Percentiles rank a stretch among this genome's conserved stretches.
Conservation (phyloP, 805 yeast species). For the Candida peoriensis region DNA sequence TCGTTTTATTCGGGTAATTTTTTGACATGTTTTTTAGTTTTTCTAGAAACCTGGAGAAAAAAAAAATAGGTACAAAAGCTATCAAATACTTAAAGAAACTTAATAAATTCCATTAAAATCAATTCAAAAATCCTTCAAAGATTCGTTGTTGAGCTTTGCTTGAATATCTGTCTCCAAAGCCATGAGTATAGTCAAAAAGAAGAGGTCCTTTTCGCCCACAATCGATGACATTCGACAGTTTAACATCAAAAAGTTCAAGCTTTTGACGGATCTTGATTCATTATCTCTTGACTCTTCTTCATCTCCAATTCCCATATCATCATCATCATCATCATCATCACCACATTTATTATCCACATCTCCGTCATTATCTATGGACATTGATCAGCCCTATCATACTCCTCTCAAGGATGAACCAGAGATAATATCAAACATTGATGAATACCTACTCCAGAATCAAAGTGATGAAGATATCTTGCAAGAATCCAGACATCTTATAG, state of each 20-base stretch:
- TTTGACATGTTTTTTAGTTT: slow-evolving; percentile 1
- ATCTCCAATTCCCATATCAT: background rate
- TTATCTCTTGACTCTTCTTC: too few relatives aligned
- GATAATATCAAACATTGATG: slow-evolving; percentile 16
- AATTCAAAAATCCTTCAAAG: background rate
- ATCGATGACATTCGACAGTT: slow-evolving; percentile 19
- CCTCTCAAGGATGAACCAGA: too few relatives aligned
- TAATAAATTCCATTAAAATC: background rate
- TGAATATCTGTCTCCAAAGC: too few relatives aligned
- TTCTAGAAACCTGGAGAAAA: background rate
- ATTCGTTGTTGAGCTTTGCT: background rate
- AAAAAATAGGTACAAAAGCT: background rate
- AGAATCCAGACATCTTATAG: too few relatives aligned
- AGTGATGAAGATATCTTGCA: slow-evolving; percentile 15
- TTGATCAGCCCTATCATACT: background rate
- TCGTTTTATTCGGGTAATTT: background rate
- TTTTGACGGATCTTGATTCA: too few relatives aligned
- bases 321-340: slow-evolving; percentile 7
- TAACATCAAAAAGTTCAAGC: slow-evolving; percentile 32
- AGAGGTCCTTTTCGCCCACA: slow-evolving; percentile 14
- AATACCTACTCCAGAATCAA: slow-evolving; percentile 12
- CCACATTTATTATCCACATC: slow-evolving; percentile 1
- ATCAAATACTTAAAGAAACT: background rate
- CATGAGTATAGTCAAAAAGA: slow-evolving; percentile 1
- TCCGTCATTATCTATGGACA: slow-evolving; percentile 4